These are phyloP conservation scores for Echites panduratus DNA, from an alignment of 257 asterid genomes.

Conservation along the genomic window DNA sequence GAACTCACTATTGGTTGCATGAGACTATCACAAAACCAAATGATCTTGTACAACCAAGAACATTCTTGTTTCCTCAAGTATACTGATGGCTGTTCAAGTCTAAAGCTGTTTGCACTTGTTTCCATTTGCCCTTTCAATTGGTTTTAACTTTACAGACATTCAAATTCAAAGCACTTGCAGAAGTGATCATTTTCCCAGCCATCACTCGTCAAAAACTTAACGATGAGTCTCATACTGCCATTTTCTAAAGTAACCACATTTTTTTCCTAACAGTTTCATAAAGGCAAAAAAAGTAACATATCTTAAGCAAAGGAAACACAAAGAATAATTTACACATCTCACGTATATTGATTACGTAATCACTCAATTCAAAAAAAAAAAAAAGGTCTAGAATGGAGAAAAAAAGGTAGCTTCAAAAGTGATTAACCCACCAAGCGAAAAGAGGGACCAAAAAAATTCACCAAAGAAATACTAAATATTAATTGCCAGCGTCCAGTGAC, in stretches of 20 bases:
- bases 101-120: neutral
- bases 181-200: neutral
- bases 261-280: neutral
- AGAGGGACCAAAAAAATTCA: neutral
- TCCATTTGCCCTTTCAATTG: neutral
- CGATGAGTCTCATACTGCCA: too few relatives aligned
- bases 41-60: constrained; percentile 12
- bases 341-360: neutral
- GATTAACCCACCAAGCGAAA: neutral
- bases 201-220: neutral
- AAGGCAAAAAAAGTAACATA: neutral
- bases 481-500: neutral
- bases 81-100: neutral
- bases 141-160: neutral
- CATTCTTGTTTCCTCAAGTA: neutral
- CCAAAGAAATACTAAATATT: neutral
- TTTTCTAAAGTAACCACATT: too few relatives aligned
- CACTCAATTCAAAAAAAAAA: neutral
- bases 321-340: neutral
- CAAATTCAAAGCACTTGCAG: neutral
- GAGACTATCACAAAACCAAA: neutral
- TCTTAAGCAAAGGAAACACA: neutral
- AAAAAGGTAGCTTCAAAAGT: neutral
- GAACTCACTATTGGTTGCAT: neutral
- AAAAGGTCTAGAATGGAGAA: neutral